Evolutionary conservation across 2,329 filamentous ascomycete genomes (phyloP), one percentile per base, ranked within the genome.

Genomic region (Parastagonospora avenae): DNA sequence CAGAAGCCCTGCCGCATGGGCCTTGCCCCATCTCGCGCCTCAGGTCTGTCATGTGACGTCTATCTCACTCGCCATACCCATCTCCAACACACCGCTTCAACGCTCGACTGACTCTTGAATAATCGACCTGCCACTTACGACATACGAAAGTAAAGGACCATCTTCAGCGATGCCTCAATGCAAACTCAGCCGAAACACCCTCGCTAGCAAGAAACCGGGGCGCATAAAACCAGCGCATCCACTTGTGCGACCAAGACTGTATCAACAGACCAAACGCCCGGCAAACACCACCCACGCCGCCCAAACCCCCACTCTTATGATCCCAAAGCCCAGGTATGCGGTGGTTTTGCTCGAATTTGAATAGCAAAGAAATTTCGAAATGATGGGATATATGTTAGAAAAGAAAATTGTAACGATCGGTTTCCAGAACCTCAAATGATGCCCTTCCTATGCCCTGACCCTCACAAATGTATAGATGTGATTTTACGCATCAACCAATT

Each of bases 401-500:
- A 32, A 32, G 30, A 32, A n/a, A 32, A 32, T 4, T 11, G 30
- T n/a, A 32, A 11, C 30, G 30, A 24, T 24, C 19, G 37, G 12
- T n/a, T 39, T 39, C 37, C 37, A 39, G 37, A 39, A 39, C 19
- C 37, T 19, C 12, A 16, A 16, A 37, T 12, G 12, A 19, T 16
- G 35, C 19, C 19, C 14, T 35, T 35, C 11, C 19, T 37, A 9
- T 37, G 12, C 14, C 14, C 7, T 37, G 16, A 8, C 33, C 14
- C 27, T 28, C n/a, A 19, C 24, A 42, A 47, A 8, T 4, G 33
- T 29, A 32, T 46, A 32, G 11, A 6, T 30, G 33, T 37, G 32
- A n/a, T 12, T 15, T 55, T 60, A 73, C 9, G 62, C 66, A 47
- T 73, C 67, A n/a, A 69, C 70, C 31, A 74, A 46, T 53, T 69